Evolutionary conservation across 177 flowering plant species (phyloP), one percentile per base, ranked within the genome.

Genomic region (Tripterygium wilfordii): DNA sequence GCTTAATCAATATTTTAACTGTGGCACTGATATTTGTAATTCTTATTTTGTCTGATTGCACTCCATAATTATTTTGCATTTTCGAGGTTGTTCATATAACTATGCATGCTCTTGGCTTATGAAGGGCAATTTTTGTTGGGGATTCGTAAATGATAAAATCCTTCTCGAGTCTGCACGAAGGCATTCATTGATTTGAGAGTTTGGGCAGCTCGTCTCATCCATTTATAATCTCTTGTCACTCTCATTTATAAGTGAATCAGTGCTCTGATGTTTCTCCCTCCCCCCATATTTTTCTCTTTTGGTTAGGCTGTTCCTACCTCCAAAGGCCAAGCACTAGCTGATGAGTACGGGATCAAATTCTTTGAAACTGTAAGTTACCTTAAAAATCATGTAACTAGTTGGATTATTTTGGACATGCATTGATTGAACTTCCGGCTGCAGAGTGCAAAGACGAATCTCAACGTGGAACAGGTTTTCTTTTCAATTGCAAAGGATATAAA

Each of bases 371-470:
- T 82, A 61, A 63, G 79, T 62, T 22, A 2, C 15, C 5, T 51
- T n/a, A 17, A 18, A 23, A 4, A 26, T 2, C 2, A 23, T 31
- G 28, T 24, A 14, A 14, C 43, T 22, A 6, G 14, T 27, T 24
- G 6, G 27, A 8, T 21, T 1, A 9, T 30, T 6, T 12, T 30
- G 9, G 24, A 17, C 14, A 49, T 29, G 28, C 45, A 41, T 5
- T 28, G 36, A 36, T 18, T 57, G 35, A 24, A 18, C n/a, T 8
- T 3, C 48, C n/a, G 27, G 3, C 29, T 61, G 44, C 83, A 85
- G 85, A 83, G 95, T 72, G 95, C 95, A 48, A 83, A 83, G 65
- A 86, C 88, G 21, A 83, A 86, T 49, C 67, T 86, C 21, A 86
- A 86, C 46, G 95, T 86, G 49, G 91, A 86, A 60, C 63, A 86